A percentile compares a stretch with the other conserved stretches of the same genome.
Evolutionary conservation across 75 land plant species (phyloP).

Genomic region (Cryptomeria japonica): DNA sequence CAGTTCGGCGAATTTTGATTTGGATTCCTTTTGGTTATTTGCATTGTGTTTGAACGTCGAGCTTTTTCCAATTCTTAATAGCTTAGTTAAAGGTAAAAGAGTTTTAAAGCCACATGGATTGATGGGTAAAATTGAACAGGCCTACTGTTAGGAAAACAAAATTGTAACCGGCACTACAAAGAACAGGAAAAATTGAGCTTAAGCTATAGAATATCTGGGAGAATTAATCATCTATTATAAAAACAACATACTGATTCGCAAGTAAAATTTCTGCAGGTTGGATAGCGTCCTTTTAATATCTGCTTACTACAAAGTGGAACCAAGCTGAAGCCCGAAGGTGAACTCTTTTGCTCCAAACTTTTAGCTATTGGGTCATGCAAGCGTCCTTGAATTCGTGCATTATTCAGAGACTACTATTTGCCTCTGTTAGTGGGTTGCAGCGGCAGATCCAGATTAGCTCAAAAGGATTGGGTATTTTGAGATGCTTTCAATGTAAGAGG

Average conservation of each 20-base stretch:
- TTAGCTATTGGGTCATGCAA: neutral
- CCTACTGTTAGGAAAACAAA: neutral
- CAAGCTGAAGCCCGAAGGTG: neutral
- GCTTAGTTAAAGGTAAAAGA: neutral
- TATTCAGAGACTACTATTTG: neutral
- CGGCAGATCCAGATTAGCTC: neutral
- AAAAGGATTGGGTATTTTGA: neutral
- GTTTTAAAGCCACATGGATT: neutral
- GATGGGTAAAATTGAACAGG: neutral
- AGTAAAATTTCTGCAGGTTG: neutral
- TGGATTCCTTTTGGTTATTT: neutral
- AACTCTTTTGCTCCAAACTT: neutral
- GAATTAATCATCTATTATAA: too few species aligned
- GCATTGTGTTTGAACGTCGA: neutral
- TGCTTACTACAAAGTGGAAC: neutral
- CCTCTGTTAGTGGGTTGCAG: neutral
- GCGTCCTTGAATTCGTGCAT: neutral
- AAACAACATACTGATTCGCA: too few species aligned
- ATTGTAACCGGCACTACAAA: neutral
- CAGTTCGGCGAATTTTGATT: too few species aligned
- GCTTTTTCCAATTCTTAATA: neutral
- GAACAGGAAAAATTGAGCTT: neutral
- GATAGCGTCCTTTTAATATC: neutral
- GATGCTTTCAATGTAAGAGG: neutral
- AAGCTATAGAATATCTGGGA: neutral